Base-by-base conservation (phyloP, 306 rosid genomes). In the Vigna mungo region DNA sequence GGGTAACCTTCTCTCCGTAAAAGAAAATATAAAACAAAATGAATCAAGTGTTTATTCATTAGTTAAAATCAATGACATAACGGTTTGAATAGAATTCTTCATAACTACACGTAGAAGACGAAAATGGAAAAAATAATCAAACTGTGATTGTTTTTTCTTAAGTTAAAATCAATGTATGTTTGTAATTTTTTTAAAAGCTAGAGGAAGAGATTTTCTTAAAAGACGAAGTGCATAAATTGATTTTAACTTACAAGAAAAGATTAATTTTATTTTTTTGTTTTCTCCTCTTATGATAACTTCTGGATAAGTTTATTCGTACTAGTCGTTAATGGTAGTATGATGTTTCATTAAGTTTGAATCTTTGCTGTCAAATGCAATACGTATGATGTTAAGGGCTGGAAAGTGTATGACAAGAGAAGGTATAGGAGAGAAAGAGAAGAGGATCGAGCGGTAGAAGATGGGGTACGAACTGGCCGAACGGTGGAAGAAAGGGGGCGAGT, bases 351-450 rank as follows among this genome's bases (percentile, higher is more conserved):
- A 52, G 25, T 65, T 27, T 12, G 52, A 68, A 49, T 16, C 30
- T 62, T 71, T 30, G 21, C 23, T 1, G 23, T 78, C 34, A 61
- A 47, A n/a, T 61, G 25, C 10, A 78, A 81, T 71, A 25, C 5
- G 18, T 9, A 21, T 52, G 23, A 0, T 66, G 52, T n/a, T n/a
- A n/a, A n/a, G n/a, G n/a, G n/a, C n/a, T n/a, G n/a, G n/a, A n/a
- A n/a, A n/a, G n/a, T n/a, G n/a, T n/a, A n/a, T n/a, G n/a, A n/a
- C n/a, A n/a, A n/a, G n/a, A n/a, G n/a, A n/a, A n/a, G n/a, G n/a
- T n/a, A n/a, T n/a, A n/a, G n/a, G n/a, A n/a, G n/a, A n/a, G n/a
- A n/a, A n/a, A n/a, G n/a, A n/a, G n/a, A n/a, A n/a, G n/a, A n/a
- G n/a, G n/a, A n/a, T n/a, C n/a, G n/a, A n/a, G n/a, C n/a, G n/a